These are phyloP conservation scores for Suillus tomentosus DNA, from an alignment of 768 basidiomycete species.

Conservation along the genomic window DNA sequence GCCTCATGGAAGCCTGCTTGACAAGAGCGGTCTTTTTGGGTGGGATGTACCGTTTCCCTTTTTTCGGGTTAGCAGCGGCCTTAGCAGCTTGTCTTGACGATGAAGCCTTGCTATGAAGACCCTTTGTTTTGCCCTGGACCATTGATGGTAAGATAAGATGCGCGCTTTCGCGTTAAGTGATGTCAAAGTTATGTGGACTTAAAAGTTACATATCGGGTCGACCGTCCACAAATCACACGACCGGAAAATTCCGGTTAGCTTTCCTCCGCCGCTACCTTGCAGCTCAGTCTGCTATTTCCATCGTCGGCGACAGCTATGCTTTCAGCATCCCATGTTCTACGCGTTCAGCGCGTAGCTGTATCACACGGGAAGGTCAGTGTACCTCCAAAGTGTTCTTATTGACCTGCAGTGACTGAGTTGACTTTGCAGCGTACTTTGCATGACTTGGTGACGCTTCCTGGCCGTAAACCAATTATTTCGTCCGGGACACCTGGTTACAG, in stretches of 20 bases:
- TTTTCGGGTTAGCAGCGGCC: conserved; percentile 71
- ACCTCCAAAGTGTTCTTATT: too few relatives aligned
- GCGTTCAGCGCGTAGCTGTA: conserved; percentile 52
- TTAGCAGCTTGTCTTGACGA: conserved; percentile 62
- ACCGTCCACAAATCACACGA: not conserved
- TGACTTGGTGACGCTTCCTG: conserved; percentile 65
- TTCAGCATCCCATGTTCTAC: conserved; percentile 48
- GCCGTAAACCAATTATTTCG: conserved; percentile 66
- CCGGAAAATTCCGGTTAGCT: conserved; percentile 9
- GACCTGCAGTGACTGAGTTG: conserved; percentile 12
- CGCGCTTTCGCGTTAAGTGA: not conserved
- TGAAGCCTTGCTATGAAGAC: conserved; percentile 57
- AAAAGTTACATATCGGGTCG: conserved; percentile 14
- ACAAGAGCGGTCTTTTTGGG: conserved; percentile 80
- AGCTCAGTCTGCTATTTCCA: conserved; percentile 9
- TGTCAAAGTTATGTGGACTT: conserved; percentile 4
- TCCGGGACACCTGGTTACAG: conserved; percentile 83
- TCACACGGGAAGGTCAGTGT: conserved; percentile 46
- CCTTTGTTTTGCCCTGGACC: conserved; percentile 89
- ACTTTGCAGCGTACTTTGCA: conserved; percentile 66
- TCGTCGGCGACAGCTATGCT: conserved; percentile 35
- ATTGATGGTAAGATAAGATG: conserved; percentile 37
- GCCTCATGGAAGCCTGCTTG: conserved; percentile 76
- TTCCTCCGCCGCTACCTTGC: conserved; percentile 19
- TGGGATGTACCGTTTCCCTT: conserved; percentile 74